A percentile compares a stretch with the other conserved stretches of the same genome.
Evolutionary conservation across 805 yeast genomes (phyloP).

Genomic region (Starmerella etchellsii): DNA sequence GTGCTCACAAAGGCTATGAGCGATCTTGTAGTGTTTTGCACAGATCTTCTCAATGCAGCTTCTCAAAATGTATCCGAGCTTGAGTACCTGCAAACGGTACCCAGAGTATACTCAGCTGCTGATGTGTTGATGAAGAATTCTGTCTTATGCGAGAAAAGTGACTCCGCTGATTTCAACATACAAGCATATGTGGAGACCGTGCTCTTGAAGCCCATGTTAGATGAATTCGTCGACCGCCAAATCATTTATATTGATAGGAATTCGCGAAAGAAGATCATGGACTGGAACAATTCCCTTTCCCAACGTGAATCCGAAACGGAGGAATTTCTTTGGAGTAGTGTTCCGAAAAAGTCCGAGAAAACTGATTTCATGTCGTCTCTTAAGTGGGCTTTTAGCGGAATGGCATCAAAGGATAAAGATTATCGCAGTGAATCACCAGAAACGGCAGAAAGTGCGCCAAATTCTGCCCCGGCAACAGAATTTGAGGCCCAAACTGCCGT

Average conservation of each 20-base stretch:
- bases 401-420: neutral
- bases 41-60: constrained; percentile 2
- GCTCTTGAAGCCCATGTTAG: constrained; percentile 10
- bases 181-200: neutral
- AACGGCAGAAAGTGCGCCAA: neutral
- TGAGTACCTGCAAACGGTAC: constrained; percentile 12
- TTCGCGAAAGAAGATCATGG: constrained; percentile 23
- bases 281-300: constrained; percentile 27
- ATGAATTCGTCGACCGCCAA: constrained; percentile 16
- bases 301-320: constrained; percentile 39
- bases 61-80: constrained; percentile 5
- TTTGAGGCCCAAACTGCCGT: constrained; percentile 72
- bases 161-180: neutral
- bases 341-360: constrained; percentile 34
- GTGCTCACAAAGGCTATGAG: neutral
- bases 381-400: constrained; percentile 22
- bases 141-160: neutral
- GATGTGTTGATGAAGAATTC: neutral
- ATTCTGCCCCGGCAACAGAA: constrained; percentile 29
- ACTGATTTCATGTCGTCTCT: constrained; percentile 41
- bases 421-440: neutral
- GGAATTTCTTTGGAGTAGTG: constrained; percentile 37
- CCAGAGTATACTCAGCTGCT: neutral
- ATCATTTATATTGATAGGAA: constrained; percentile 19
- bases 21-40: constrained; percentile 1